phyloP scores from a whole-genome alignment of 257 asterid species.

The Solanum phureja region DNA sequence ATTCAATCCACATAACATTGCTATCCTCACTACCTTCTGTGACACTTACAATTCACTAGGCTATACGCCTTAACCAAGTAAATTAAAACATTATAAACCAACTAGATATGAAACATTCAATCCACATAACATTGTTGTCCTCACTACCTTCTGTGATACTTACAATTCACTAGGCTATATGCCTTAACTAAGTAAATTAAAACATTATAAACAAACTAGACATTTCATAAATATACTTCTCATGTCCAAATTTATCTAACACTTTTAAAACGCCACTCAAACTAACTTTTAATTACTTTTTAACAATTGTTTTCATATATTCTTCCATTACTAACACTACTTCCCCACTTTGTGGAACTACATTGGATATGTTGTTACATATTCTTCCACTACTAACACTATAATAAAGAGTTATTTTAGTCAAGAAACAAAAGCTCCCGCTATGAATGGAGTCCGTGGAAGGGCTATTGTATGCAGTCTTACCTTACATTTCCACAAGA shows the following conservation, averaged over 20 bases:
- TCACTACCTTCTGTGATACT: too few species aligned
- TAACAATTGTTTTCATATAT: neutral
- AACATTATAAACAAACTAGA: neutral
- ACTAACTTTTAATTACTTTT: neutral
- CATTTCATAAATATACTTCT: neutral
- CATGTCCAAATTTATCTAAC: neutral
- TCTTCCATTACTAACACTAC: neutral
- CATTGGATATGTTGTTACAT: neutral
- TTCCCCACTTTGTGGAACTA: neutral
- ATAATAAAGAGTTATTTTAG: neutral
- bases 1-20: neutral
- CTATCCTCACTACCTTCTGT: too few species aligned
- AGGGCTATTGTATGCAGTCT: neutral
- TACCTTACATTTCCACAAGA: neutral
- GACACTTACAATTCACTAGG: too few species aligned
- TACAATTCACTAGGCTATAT: too few species aligned
- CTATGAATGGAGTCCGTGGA: neutral
- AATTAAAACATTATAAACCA: too few species aligned
- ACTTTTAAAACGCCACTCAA: neutral
- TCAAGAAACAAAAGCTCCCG: neutral
- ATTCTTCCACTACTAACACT: neutral
- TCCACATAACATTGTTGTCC: too few species aligned
- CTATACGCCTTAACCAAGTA: too few species aligned
- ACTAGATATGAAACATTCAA: too few species aligned
- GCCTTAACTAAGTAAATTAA: too few species aligned